These are phyloP conservation scores for Globisporangium carolinianum DNA, from an alignment of 352 stramenopile species.

Conservation along the genomic window DNA sequence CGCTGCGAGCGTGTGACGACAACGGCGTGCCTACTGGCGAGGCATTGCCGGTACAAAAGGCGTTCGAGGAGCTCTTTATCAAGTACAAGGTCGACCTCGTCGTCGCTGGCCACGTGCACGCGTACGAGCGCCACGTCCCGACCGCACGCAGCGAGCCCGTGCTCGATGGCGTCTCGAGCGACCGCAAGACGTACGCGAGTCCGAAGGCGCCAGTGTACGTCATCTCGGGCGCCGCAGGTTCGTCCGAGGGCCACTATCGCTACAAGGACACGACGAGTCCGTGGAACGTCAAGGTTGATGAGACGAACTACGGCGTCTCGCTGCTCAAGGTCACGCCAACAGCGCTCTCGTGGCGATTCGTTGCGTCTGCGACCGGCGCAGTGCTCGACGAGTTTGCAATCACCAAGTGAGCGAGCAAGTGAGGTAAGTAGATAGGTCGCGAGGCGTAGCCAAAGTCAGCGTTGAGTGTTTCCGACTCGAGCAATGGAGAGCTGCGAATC, in stretches of 20 bases:
- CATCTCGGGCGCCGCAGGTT: constrained; percentile 49
- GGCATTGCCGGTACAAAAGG: constrained; percentile 27
- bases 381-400: constrained; percentile 18
- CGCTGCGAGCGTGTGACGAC: too few relatives aligned
- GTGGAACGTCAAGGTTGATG: constrained; percentile 63
- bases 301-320: constrained; percentile 27
- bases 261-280: neutral
- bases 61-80: constrained; percentile 79
- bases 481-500: neutral
- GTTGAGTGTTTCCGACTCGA: neutral
- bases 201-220: constrained; percentile 62
- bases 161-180: constrained; percentile 32
- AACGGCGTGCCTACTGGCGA: neutral
- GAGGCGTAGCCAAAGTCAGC: neutral
- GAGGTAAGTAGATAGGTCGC: too few relatives aligned
- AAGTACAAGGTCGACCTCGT: constrained; percentile 86
- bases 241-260: constrained; percentile 35
- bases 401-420: constrained; percentile 1
- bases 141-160: constrained; percentile 36
- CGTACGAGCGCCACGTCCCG: constrained; percentile 73
- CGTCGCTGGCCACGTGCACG: constrained; percentile 79
- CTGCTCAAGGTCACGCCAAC: constrained; percentile 3
- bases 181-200: constrained; percentile 53
- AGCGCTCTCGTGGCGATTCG: constrained; percentile 22
- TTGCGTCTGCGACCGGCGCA: constrained; percentile 12